phyloP scores from a whole-genome alignment of 768 basidiomycete species.

The Phallus indusiatus region DNA sequence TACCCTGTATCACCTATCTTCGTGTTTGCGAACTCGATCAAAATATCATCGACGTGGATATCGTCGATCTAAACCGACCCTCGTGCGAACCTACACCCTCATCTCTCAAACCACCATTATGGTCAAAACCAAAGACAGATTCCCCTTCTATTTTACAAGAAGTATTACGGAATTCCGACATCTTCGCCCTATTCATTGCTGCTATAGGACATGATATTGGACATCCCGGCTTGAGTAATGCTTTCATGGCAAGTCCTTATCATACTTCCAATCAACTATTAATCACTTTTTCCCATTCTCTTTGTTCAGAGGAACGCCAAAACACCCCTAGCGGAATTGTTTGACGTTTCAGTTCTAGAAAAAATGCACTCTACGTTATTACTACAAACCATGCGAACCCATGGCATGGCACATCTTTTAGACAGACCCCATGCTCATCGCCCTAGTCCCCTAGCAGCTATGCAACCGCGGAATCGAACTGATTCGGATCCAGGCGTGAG shows the following conservation, averaged over 20 bases:
- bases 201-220: constrained; percentile 98
- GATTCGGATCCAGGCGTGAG: constrained; percentile 25
- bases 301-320: constrained; percentile 77
- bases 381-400: constrained; percentile 66
- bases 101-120: constrained; percentile 12
- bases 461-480: constrained; percentile 12
- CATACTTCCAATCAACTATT: constrained; percentile 8
- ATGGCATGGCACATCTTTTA: constrained; percentile 63
- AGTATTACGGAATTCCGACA: constrained; percentile 47
- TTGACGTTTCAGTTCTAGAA: constrained; percentile 85
- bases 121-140: constrained; percentile 14
- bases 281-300: background rate
- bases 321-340: constrained; percentile 80
- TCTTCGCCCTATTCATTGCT: constrained; percentile 79
- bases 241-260: constrained; percentile 70
- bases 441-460: background rate
- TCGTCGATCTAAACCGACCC: constrained; percentile 1
- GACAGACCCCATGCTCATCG: constrained; percentile 35
- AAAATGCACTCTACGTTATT: constrained; percentile 84
- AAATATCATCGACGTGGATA: constrained; percentile 5
- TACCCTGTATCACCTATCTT: constrained; percentile 67
- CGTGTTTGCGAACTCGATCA: constrained; percentile 41
- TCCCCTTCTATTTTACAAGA: constrained; percentile 13
- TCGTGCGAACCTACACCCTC: constrained; percentile 28
- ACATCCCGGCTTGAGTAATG: constrained; percentile 90